phyloP scores from a whole-genome alignment of 768 basidiomycete species.

The Sarcodon sp. region DNA sequence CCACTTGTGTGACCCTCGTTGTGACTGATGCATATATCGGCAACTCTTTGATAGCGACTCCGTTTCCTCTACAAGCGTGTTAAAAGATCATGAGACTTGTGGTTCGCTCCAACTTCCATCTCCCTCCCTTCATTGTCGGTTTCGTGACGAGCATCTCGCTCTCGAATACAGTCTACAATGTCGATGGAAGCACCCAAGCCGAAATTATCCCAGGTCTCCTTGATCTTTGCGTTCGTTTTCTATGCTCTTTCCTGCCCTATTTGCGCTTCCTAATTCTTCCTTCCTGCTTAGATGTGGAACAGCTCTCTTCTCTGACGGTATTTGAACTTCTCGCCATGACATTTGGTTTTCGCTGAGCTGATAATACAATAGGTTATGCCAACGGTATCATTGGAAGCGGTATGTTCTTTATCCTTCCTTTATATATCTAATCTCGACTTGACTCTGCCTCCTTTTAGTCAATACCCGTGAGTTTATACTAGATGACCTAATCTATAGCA shows the following conservation, averaged over 20 bases:
- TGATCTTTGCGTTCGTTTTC: constrained; percentile 68
- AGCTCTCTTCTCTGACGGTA: constrained; percentile 80
- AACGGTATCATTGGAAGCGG: constrained; percentile 71
- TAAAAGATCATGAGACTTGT: too few species aligned
- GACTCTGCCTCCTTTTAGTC: constrained; percentile 26
- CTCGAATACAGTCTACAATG: background rate
- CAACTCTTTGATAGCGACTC: too few species aligned
- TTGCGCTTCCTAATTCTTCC: background rate
- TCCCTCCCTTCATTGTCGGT: too few species aligned
- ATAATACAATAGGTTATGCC: constrained; percentile 47
- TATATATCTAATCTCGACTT: background rate
- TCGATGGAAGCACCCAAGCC: background rate
- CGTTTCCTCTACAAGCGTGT: too few species aligned
- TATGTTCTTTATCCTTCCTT: constrained; percentile 20
- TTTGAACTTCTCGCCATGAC: background rate
- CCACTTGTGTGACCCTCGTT: too few species aligned
- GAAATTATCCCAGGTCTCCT: constrained; percentile 43
- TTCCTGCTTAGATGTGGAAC: constrained; percentile 55
- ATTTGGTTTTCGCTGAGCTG: background rate
- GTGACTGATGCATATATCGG: too few species aligned
- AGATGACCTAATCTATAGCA: background rate
- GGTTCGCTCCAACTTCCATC: too few species aligned
- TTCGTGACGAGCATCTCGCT: too few species aligned
- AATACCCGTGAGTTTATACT: constrained; percentile 40
- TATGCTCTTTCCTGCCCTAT: constrained; percentile 1